Evolutionary conservation across 768 basidiomycete genomes (phyloP).

Genomic region (Mycena belliarum): DNA sequence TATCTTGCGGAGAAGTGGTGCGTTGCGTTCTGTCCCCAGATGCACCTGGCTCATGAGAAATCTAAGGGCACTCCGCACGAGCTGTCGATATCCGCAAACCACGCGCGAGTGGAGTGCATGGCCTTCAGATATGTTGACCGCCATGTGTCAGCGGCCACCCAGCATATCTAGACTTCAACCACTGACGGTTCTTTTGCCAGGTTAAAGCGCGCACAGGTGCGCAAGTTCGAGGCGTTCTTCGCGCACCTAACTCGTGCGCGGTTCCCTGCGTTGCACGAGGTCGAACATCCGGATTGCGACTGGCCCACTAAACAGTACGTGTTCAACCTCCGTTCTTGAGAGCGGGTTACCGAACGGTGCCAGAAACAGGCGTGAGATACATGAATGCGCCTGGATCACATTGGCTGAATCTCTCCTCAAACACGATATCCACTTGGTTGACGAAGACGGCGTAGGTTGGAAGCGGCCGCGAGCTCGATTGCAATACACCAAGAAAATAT

Average conservation of each 20-base stretch:
- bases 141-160: not conserved
- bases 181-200: not conserved
- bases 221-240: not conserved
- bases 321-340: not conserved
- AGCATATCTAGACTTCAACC: not conserved
- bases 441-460: not conserved
- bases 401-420: not conserved
- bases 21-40: not conserved
- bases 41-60: no score
- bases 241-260: not conserved
- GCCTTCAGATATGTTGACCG: not conserved
- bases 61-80: not conserved
- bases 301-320: not conserved
- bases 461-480: not conserved
- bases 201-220: not conserved
- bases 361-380: not conserved
- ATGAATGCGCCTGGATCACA: not conserved
- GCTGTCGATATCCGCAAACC: not conserved
- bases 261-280: constrained; percentile 1
- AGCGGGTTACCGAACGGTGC: not conserved
- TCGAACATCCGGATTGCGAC: not conserved
- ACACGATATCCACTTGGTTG: not conserved
- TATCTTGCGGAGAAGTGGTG: not conserved
- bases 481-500: not conserved
- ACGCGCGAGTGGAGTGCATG: not conserved